phyloP scores from a whole-genome alignment of 257 asterid genomes.

The Fraxinus americana region DNA sequence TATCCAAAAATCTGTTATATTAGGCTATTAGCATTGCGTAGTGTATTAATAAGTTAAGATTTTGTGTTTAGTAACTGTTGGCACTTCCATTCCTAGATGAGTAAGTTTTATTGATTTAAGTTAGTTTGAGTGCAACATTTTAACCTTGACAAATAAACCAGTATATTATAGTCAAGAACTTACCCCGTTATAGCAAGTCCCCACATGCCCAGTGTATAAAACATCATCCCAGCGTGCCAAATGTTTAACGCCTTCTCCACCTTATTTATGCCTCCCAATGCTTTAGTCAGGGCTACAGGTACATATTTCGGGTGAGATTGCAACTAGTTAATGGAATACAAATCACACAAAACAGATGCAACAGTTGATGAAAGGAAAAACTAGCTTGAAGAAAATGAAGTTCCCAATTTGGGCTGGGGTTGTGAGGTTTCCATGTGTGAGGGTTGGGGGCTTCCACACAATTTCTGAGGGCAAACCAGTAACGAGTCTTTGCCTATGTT shows the following conservation, averaged over 20 bases:
- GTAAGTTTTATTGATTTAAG: not conserved
- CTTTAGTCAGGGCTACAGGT: constrained; percentile 69
- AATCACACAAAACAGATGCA: not conserved
- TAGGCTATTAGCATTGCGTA: not conserved
- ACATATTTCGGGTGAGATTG: constrained; percentile 16
- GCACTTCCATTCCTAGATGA: not conserved
- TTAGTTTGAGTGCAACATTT: not conserved
- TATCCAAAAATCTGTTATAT: not conserved
- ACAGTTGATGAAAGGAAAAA: not conserved
- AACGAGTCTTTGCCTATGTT: not conserved
- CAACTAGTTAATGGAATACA: constrained; percentile 1
- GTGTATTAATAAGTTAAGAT: not conserved
- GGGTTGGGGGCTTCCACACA: not conserved
- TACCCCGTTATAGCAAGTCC: constrained; percentile 91
- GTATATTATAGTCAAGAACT: constrained; percentile 16
- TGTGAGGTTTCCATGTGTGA: not conserved
- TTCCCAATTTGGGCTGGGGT: not conserved
- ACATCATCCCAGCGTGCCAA: constrained; percentile 84
- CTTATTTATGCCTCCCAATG: constrained; percentile 68
- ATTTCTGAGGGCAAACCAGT: not conserved
- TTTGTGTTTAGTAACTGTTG: not conserved
- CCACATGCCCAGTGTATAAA: constrained; percentile 86
- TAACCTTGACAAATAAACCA: constrained; percentile 1
- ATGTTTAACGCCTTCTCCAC: constrained; percentile 72
- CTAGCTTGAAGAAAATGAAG: not conserved